Base-by-base conservation (phyloP, 2,329 filamentous ascomycete species). In the Sarocladium brachiariae region DNA sequence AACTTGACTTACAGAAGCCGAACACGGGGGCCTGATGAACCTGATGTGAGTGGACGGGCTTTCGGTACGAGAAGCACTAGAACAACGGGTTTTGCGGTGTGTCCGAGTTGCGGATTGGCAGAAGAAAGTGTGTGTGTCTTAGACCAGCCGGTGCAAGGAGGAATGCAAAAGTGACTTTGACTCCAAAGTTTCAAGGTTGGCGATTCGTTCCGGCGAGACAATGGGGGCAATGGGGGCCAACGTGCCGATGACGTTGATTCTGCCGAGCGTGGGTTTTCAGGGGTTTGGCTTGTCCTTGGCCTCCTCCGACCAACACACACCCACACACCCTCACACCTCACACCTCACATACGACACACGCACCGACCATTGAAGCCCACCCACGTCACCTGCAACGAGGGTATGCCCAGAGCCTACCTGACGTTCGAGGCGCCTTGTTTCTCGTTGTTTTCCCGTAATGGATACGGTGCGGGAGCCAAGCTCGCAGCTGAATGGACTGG, bases 71-170 rank as follows among this genome's bases (percentile, higher is more conserved):
- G 39, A 10, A 16, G 9, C 39, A 19, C 39, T 45, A 27, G 18
- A 27, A 3, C 23, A 13, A n/a, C n/a, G n/a, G n/a, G n/a, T 41
- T 41, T n/a, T 19, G 37, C 37, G 37, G 19, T 41, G 16, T 41
- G 6, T n/a, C 7, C 37, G 21, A 11, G 21, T 9, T 41, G 37
- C 16, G 39, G 24, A 27, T 11, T 45, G 39, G 39, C 4, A 45
- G 18, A 5, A 41, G 23, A 25, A 45, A 18, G 23, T 25, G 18
- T 25, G 39, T 45, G 18, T 45, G 39, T 45, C 39, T 45, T 45
- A 45, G 39, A 45, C 39, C 24, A 30, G 39, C 39, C 39, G 39
- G 39, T 45, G 39, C 39, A 45, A 45, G 39, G 39, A 45, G 39
- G 7, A 19, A n/a, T 19, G 33, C 7, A 39, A 39, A 19, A 18